Evolutionary conservation across 1,284 basidiomycete species (phyloP), one percentile per base, ranked within the genome.

Genomic region (Ceratorhiza oryzae-sativae): DNA sequence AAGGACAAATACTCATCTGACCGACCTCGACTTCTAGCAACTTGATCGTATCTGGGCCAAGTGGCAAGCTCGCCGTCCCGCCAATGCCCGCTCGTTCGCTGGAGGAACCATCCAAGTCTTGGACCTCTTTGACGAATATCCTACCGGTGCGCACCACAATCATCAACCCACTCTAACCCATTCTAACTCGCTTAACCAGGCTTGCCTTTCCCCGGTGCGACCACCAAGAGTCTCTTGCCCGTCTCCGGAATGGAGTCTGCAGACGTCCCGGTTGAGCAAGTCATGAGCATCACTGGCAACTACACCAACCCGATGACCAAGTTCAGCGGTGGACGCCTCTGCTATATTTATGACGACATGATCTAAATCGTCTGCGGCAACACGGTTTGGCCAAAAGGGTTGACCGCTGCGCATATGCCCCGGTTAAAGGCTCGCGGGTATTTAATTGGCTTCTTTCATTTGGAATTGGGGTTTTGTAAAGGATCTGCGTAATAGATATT

Each of bases 41-140:
- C 48, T 73, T 34, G 58, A 73, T 63, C 70, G 59, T 30, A 48
- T 51, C 34, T 72, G 71, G 58, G 58, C 70, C 23, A 58, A 46
- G 20, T 73, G 59, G 72, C 71, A 72, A 51, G 59, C 58, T 34
- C 68, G 59, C 39, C 48, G 58, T 27, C 72, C 71, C 41, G 63
- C 59, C 23, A 72, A 73, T 41, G 39, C 39, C 20, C 59, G 36
- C 59, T 68, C 59, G n/a, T 53, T 63, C 53, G 58, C 23, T 27
- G 71, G 70, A 12, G 70, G 72, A 51, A 42, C 27, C 39, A 55
- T 41, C 23, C 70, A 73, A 36, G 70, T 53, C 45, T 42, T 72
- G 27, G 23, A 39, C 4, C 45, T 34, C 23, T 73, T 34, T 23
- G 70, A 63, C 60, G 23, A 51, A 39, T 72, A 53, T 51, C 71